Base-by-base conservation (phyloP, 306 rosid genomes). In the Pueraria montana region DNA sequence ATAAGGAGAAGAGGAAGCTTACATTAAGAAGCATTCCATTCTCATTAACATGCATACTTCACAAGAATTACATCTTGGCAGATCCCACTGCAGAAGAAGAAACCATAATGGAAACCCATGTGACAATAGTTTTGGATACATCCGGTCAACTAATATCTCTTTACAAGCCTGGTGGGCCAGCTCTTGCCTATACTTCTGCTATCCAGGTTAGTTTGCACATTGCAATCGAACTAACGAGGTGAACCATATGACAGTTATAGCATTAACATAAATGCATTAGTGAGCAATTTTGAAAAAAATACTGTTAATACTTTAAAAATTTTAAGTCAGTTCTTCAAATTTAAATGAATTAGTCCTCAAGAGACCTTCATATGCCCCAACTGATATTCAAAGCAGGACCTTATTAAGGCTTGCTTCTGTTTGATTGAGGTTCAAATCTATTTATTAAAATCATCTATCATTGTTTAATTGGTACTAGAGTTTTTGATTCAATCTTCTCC, bases 1-100 rank as follows among this genome's bases (percentile, higher is more conserved):
- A 95, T 78, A 90, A 87, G 85, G 97, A 87, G 85, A 93, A 72
- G 82, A 91, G 95, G 81, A 95, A 91, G 65, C 97, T 95, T 80
- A 87, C 87, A 13, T 69, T 95, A 74, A 84, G 59, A 85, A 87
- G 85, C 43, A 77, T 88, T 87, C 98, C 98, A 18, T 89, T 92
- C 76, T 93, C 98, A 26, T 80, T 95, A 79, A 95, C 98, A 30
- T 89, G 98, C 88, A 62, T 89, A 81, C 97, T 93, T 85, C 88
- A 93, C 90, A 92, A 93, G 87, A 93, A 80, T 32, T 89, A 92
- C 87, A 91, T 93, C 82, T 83, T 93, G 87, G 96, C 94, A 23
- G 98, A 93, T 73, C 97, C 99, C 32, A 92, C 93, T 20, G 91
- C 96, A 38, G 96, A 95, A 90, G 99, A 95, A 88, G 99, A 95